Evolutionary conservation across 1,284 basidiomycete genomes (phyloP), one percentile per base, ranked within the genome.

Genomic region (Spongispora temasekensis): DNA sequence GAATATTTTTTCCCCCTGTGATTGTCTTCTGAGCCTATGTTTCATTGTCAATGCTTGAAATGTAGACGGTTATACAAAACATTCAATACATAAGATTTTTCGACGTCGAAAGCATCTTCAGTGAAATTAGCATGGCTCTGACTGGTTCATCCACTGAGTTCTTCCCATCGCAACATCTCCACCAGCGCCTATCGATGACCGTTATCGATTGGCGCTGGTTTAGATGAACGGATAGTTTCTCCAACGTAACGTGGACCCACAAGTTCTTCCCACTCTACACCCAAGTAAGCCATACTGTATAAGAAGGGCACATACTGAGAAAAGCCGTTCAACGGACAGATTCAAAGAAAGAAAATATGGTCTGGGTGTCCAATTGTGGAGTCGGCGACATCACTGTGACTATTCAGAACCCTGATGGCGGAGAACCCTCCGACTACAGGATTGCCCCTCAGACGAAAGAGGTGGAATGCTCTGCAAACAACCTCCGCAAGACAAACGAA

Each of bases 31-130:
- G 63, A 75, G 68, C 68, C 67, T 75, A 59, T 65, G 64, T 74
- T 44, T 75, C 71, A 68, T 34, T 75, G 74, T 76, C 74, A 76
- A 74, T 46, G 53, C 59, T 61, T 70, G 75, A 65, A 74, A 56
- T 76, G 72, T 74, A 55, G 53, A 13, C 27, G 13, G 19, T 28
- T 30, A 40, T n/a, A 35, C 27, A 27, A 5, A 27, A 6, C 6
- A 9, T n/a, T 40, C 37, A 5, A 5, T n/a, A 9, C 12, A 34
- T 34, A 34, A 34, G 32, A 34, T 8, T 34, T 34, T 7, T 34
- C 15, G 15, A 8, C 8, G 32, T 34, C 7, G 15, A 34, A 34
- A 34, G n/a, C n/a, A n/a, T n/a, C n/a, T n/a, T n/a, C n/a, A n/a
- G n/a, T n/a, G n/a, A n/a, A n/a, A n/a, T n/a, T n/a, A n/a, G n/a